Base-by-base conservation (phyloP, 140 eudicot genomes). In the Oenanthe javanica region DNA sequence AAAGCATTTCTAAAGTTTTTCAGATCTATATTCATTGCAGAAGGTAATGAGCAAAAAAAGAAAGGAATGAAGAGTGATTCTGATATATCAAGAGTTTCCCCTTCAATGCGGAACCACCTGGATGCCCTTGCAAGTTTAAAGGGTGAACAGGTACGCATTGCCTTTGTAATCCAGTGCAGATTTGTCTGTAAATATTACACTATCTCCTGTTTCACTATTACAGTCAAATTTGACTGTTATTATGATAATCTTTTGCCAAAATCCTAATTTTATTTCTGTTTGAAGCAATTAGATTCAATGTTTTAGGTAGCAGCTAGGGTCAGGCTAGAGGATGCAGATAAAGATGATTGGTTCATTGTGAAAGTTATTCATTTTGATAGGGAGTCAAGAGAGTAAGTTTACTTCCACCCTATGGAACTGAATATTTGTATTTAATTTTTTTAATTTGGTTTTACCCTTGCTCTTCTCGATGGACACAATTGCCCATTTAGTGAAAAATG, bases 301-400 rank as follows among this genome's bases (percentile, higher is more conserved):
- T 87, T 85, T 72, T 88, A 95, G 97, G 99, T 95, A 79, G 99
- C 97, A 55, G 99, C 97, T 52, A 89, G 97, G 87, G 92, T 95
- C 49, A 82, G 86, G 48, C 91, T 69, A 82, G 97, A 91, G 84
- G 91, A 92, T 66, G 89, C 92, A 38, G 97, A 90, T 54, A 95
- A 92, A 85, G 99, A 95, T 77, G 99, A 92, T 83, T 95, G 97
- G 97, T 78, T 92, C 86, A 89, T 95, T 57, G 97, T 95, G 42
- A 95, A 95, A 95, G 97, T 95, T 16, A 92, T 91, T 81, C 97
- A 91, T 85, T 95, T 89, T 84, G 97, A 95, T 82, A 88, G 90
- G 86, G 97, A 95, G 77, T 85, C 93, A 45, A 83, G 88, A 88
- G 97, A 89, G 99, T 92, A 91, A 84, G 97, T 83, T 59, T 48